Base-by-base conservation (phyloP, 2,329 filamentous ascomycete genomes). In the Penicillium sp. region DNA sequence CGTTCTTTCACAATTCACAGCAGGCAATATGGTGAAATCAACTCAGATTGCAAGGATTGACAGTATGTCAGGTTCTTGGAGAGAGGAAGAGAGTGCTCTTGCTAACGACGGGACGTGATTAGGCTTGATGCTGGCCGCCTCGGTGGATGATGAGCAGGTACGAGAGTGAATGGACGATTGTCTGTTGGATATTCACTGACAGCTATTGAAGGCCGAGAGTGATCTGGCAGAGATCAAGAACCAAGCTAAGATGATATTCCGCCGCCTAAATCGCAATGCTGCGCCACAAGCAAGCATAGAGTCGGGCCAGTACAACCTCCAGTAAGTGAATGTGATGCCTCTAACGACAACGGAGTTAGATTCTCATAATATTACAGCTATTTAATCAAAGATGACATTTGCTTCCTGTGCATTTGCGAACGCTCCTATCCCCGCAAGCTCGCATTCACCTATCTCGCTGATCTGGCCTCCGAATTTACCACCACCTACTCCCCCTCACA, bases 371-470 rank as follows among this genome's bases (percentile, higher is more conserved):
- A 8, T 23, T 43, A 41, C 68, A 92, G 89, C 83, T 96, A 96
- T 81, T 80, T 93, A 60, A 89, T 99, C 77, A 81, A 88, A 68
- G 82, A 86, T 69, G 87, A 90, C 67, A 83, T 99, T 65, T 88
- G 92, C 78, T 97, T 96, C 81, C 82, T 97, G 67, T 92, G 89
- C 81, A 93, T 99, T 76, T 92, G 90, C 81, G 92, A 97, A 75
- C 84, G 86, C 55, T 90, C 90, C 54, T 99, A 97, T 81, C 93
- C 94, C 55, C 93, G 94, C 76, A 97, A 99, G 78, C 89, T 99
- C 47, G 93, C 95, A 70, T 96, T 99, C 77, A 97, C 93, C 58
- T 99, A 97, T 83, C 91, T 99, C 58, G 86, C 90, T 67, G 94
- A 99, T 79, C 84, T 99, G 52, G 85, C 89, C 56, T 84, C 85